Base-by-base conservation (phyloP, 2,329 filamentous ascomycete species). In the Sphaerulina musiva region DNA sequence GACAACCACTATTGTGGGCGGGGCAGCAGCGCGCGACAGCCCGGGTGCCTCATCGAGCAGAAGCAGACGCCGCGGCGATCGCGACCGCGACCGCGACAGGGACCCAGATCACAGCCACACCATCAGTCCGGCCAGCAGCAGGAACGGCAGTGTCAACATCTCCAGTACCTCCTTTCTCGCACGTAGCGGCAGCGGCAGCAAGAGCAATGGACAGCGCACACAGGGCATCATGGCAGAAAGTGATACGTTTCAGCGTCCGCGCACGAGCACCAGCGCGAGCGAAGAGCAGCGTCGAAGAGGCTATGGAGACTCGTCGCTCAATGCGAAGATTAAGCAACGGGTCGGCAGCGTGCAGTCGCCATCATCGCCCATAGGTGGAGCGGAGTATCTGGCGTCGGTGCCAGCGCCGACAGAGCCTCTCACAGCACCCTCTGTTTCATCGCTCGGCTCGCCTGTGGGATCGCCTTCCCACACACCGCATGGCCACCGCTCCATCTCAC, bases 281-380 rank as follows among this genome's bases (percentile, higher is more conserved):
- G 77, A 79, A 46, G 76, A 76, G 58, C 63, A 76, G 58, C 63
- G 71, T 23, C 67, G 69, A 7, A 64, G 72, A 46, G 73, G 75
- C 48, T 65, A 64, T 38, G 72, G 70, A 11, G 71, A 75, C n/a
- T 65, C 71, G 32, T 67, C 68, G 45, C 62, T 73, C 42, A 72
- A 70, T 31, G 45, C 57, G 41, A 71, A 82, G 55, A 77, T 73
- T 61, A 79, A 85, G 48, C 80, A 84, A 62, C 79, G 85, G 48
- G 80, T 89, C 42, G 84, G 85, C 47, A 89, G 86, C 29, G 81
- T 89, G 62, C 84, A 85, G 62, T 85, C 84, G 36, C 77, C 82
- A 12, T 31, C 49, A 6, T 72, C 76, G 3, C 79, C 82, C 4
- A 75, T 76, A 60, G 55, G 58, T 43, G 65, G 65, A 54, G 62